Evolutionary conservation across 768 basidiomycete genomes (phyloP).

Genomic region (Tylopilus sp.): DNA sequence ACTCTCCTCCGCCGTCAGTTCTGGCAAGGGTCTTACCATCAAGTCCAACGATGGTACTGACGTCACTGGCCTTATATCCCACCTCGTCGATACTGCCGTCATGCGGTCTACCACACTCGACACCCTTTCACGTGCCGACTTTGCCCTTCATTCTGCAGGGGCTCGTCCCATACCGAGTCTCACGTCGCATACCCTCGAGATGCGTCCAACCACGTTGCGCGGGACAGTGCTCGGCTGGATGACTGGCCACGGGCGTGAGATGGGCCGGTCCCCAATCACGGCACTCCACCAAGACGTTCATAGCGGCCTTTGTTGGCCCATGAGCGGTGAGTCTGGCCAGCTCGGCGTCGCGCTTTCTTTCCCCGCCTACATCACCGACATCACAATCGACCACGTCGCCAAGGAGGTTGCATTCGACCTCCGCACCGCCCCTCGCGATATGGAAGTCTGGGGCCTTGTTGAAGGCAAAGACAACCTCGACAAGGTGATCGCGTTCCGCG

Average conservation of each 20-base stretch:
- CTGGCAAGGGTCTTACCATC: constrained; percentile 53
- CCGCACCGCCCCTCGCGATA: constrained; percentile 74
- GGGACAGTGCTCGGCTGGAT: constrained; percentile 51
- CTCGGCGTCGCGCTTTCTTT: constrained; percentile 77
- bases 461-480: constrained; percentile 71
- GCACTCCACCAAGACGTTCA: constrained; percentile 85
- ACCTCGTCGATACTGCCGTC: constrained; percentile 76
- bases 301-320: constrained; percentile 92
- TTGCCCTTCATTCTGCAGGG: constrained; percentile 80
- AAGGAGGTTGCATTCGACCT: constrained; percentile 79
- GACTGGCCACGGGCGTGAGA: constrained; percentile 57
- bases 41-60: constrained; percentile 76
- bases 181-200: constrained; percentile 75
- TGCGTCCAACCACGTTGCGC: constrained; percentile 50
- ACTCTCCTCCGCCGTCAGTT: constrained; percentile 43
- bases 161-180: constrained; percentile 77
- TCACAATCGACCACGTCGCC: constrained; percentile 88
- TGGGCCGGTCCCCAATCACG: constrained; percentile 80
- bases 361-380: constrained; percentile 50
- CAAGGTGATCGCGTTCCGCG: constrained; percentile 56
- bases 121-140: constrained; percentile 77
- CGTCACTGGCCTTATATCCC: constrained; percentile 62
- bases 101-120: constrained; percentile 67
- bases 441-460: constrained; percentile 91
- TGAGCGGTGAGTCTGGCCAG: constrained; percentile 73